Evolutionary conservation across 78 protist genomes (phyloP).

Genomic region (Emiliania huxleyi): DNA sequence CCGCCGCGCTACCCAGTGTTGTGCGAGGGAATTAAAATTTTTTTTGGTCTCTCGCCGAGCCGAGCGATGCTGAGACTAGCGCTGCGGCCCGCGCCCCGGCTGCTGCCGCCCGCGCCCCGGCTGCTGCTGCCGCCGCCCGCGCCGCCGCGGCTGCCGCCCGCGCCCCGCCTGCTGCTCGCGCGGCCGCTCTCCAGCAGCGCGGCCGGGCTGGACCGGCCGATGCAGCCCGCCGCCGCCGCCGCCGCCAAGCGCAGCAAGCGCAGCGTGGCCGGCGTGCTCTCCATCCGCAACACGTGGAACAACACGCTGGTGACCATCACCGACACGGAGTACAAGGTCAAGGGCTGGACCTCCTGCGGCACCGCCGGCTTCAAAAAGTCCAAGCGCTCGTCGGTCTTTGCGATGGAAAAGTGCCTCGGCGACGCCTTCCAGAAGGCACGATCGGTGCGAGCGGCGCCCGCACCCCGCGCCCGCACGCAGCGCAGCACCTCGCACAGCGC

Average conservation of each 20-base stretch:
- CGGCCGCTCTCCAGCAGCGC: not conserved
- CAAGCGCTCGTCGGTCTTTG: not conserved
- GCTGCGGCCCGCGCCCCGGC: too few species aligned
- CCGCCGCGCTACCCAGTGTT: too few species aligned
- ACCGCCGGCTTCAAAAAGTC: not conserved
- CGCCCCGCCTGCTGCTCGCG: too few species aligned
- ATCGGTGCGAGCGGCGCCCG: not conserved
- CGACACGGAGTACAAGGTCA: not conserved
- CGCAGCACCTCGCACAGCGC: too few species aligned
- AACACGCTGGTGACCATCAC: not conserved
- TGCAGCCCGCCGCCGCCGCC: not conserved
- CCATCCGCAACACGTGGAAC: not conserved
- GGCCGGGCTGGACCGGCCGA: not conserved
- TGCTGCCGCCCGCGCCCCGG: too few species aligned
- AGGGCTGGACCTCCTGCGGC: not conserved
- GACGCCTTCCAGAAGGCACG: not conserved
- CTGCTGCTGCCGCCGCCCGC: too few species aligned
- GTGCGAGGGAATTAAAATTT: too few species aligned
- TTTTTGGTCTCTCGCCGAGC: too few species aligned
- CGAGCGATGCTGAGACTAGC: too few species aligned
- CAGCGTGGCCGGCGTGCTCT: not conserved
- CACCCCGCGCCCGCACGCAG: too few species aligned
- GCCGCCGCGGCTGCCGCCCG: too few species aligned
- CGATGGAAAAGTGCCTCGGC: not conserved
- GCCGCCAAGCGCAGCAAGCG: not conserved